Evolutionary conservation across 805 yeast species (phyloP).

Genomic region (Metschnikowia gelsemii): DNA sequence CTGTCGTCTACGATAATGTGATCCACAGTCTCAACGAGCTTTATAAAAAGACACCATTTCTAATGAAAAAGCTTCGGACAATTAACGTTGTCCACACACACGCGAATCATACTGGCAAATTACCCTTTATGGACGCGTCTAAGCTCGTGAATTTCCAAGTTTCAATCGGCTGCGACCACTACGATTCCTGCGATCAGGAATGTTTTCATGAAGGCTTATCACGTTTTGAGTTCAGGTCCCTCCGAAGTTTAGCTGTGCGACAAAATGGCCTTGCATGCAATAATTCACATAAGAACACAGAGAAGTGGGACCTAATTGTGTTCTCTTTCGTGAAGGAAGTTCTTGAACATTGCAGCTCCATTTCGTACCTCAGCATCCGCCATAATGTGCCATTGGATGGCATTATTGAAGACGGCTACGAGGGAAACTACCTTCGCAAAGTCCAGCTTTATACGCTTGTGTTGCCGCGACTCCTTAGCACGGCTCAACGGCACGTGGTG

Average conservation of each 20-base stretch:
- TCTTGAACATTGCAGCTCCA: conserved; percentile 32
- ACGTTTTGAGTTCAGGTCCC: conserved; percentile 29
- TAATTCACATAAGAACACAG: conserved; percentile 37
- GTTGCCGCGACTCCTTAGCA: conserved; percentile 41
- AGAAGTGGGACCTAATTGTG: conserved; percentile 53
- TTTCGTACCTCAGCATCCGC: conserved; percentile 45
- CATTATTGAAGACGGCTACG: conserved; percentile 58
- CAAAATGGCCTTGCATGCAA: conserved; percentile 35
- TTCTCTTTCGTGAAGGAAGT: conserved; percentile 30
- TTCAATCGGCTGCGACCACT: conserved; percentile 52
- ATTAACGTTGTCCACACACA: conserved; percentile 29
- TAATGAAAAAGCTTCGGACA: conserved; percentile 18
- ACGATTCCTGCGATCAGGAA: conserved; percentile 35
- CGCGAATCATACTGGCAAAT: conserved; percentile 12
- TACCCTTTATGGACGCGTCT: conserved; percentile 23
- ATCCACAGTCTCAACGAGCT: conserved; percentile 10
- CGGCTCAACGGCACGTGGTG: conserved; percentile 31
- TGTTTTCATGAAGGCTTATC: conserved; percentile 46
- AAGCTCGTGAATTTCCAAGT: conserved; percentile 38
- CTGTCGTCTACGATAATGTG: conserved; percentile 6
- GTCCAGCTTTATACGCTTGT: conserved; percentile 48
- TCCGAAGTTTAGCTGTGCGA: conserved; percentile 37
- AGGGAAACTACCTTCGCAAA: conserved; percentile 69
- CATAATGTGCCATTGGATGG: conserved; percentile 57
- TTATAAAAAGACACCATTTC: conserved; percentile 14